These are phyloP conservation scores for Alnus rubra DNA, from an alignment of 306 rosid genomes.

Conservation along the genomic window DNA sequence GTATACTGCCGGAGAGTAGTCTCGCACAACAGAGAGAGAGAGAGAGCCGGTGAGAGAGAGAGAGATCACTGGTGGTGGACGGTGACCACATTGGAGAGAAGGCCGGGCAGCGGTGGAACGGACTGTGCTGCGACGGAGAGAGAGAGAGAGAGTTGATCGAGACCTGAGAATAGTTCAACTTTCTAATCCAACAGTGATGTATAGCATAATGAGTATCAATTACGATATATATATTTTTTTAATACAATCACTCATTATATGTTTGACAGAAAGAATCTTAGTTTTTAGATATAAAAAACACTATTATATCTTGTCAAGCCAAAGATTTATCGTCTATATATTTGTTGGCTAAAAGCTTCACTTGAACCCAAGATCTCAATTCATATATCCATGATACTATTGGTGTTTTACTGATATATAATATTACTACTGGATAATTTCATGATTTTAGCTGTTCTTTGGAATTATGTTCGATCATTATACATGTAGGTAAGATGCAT, in stretches of 20 bases:
- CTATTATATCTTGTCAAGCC: not conserved
- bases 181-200: not conserved
- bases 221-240: not conserved
- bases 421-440: not conserved
- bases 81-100: too few species aligned
- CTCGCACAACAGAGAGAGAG: too few species aligned
- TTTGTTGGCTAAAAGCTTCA: not conserved
- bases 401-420: not conserved
- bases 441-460: not conserved
- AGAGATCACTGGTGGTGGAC: too few species aligned
- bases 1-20: too few species aligned
- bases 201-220: not conserved
- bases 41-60: too few species aligned
- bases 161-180: constrained; percentile 10
- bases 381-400: not conserved
- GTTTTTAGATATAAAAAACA: too few species aligned
- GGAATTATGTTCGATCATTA: not conserved
- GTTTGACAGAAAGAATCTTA: not conserved
- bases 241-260: not conserved
- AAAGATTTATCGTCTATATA: not conserved
- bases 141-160: too few species aligned
- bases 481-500: not conserved
- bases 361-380: not conserved
- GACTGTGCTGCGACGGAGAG: not conserved
- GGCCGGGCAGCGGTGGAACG: too few species aligned